These are phyloP conservation scores for Microascus cirrosus DNA, from an alignment of 2,329 filamentous ascomycete species.

Conservation along the genomic window DNA sequence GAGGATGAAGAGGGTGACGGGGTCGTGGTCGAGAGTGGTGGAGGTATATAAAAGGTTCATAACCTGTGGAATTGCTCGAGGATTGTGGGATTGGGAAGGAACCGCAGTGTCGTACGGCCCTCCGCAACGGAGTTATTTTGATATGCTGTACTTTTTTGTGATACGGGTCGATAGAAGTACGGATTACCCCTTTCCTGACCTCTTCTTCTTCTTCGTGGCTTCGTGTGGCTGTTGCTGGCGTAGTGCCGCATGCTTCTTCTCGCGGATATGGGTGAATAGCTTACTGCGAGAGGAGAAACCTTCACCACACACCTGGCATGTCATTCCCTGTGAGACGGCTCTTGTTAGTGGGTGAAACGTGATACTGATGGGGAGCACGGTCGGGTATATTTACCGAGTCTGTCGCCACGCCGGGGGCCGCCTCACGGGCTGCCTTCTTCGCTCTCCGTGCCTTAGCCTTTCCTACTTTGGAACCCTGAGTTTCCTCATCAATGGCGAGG, in stretches of 20 bases:
- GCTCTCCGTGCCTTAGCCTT: conserved; percentile 26
- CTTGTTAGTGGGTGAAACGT: background rate
- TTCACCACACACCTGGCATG: conserved; percentile 25
- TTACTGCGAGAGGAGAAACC: conserved; percentile 52
- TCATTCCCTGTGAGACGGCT: conserved; percentile 2
- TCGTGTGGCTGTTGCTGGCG: background rate
- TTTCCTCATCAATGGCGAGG: background rate
- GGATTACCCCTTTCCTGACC: background rate
- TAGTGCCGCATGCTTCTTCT: conserved; percentile 50
- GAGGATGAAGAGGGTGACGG: conserved; percentile 25
- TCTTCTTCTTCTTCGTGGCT: background rate
- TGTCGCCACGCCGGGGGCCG: conserved; percentile 17
- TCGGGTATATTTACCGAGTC: conserved; percentile 20
- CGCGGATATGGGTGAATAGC: conserved; percentile 63
- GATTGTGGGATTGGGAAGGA: background rate
- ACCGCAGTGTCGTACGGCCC: background rate
- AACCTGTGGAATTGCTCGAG: background rate
- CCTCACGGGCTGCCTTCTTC: conserved; percentile 31
- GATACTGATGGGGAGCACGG: background rate
- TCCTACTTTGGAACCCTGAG: background rate
- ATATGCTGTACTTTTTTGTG: background rate
- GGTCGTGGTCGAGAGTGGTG: background rate
- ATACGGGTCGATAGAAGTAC: background rate
- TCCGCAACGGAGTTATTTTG: background rate
- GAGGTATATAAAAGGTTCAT: background rate